A percentile compares a stretch with the other conserved stretches of the same genome.
Evolutionary conservation across 2,329 filamentous ascomycete species (phyloP).

Genomic region (Xylariales sp.): DNA sequence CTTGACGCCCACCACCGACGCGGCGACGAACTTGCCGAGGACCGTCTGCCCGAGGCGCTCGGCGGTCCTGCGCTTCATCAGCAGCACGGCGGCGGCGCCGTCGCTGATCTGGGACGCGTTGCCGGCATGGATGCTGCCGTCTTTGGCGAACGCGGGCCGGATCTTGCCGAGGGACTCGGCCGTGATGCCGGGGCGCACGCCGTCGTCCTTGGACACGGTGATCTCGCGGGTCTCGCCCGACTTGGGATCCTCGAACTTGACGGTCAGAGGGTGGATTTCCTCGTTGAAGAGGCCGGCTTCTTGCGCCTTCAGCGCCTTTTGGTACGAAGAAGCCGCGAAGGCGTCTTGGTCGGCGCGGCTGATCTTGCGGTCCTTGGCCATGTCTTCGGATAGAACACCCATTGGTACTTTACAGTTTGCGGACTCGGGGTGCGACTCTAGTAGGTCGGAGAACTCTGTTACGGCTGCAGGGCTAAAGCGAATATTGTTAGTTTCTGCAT

Average conservation of each 20-base stretch:
- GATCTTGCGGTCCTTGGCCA: conserved; percentile 88
- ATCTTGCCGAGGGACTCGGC: conserved; percentile 91
- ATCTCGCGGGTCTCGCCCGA: conserved; percentile 85
- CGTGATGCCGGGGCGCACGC: conserved; percentile 86
- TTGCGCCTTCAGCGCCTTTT: conserved; percentile 89
- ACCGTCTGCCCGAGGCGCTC: conserved; percentile 88
- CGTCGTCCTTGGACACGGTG: conserved; percentile 87
- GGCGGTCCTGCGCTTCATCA: conserved; percentile 95
- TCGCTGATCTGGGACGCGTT: conserved; percentile 97
- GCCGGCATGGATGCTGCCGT: conserved; percentile 93
- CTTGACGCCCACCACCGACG: conserved; percentile 87
- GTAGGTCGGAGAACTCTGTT: conserved; percentile 89
- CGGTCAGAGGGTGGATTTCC: conserved; percentile 88
- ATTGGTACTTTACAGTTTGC: conserved; percentile 98
- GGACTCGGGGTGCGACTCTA: conserved; percentile 83
- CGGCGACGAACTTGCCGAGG: conserved; percentile 90
- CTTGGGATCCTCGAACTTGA: conserved; percentile 92
- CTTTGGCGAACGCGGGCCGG: conserved; percentile 87
- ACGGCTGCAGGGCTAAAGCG: conserved; percentile 78
- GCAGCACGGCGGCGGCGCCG: conserved; percentile 91
- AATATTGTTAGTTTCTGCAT: conserved; percentile 21
- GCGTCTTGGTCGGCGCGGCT: conserved; percentile 80
- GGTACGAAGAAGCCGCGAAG: conserved; percentile 94
- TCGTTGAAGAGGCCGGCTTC: conserved; percentile 89
- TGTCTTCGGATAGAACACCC: conserved; percentile 92